phyloP scores from a whole-genome alignment of 495 filamentous ascomycete genomes.

The Xylona heveae region DNA sequence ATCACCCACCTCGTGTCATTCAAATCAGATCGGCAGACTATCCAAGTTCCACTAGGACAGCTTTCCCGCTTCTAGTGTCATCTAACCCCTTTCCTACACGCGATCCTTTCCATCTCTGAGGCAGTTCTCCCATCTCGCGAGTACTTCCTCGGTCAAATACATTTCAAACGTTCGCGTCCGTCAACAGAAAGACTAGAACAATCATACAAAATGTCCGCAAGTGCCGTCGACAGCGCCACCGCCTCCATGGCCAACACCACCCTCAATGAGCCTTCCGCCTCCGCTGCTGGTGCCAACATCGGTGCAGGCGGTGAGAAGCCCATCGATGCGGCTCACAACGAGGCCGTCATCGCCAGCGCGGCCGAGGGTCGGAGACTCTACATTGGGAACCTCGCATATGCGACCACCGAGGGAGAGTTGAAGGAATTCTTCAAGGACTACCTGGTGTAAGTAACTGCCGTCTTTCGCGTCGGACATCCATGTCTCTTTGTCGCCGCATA shows the following conservation, averaged over 20 bases:
- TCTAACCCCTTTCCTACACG: too few relatives aligned
- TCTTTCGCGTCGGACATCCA: background rate
- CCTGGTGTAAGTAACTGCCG: slow-evolving; percentile 65
- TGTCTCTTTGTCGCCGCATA: too few relatives aligned
- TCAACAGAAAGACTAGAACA: too few relatives aligned
- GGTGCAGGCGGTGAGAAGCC: slow-evolving; percentile 18
- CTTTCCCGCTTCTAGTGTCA: too few relatives aligned
- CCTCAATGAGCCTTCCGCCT: slow-evolving; percentile 26
- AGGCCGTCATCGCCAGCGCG: slow-evolving; percentile 86
- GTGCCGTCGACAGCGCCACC: slow-evolving; percentile 57
- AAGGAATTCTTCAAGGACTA: slow-evolving; percentile 97
- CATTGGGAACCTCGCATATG: slow-evolving; percentile 99
- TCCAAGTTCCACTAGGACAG: too few relatives aligned
- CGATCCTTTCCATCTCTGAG: too few relatives aligned
- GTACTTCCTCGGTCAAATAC: too few relatives aligned
- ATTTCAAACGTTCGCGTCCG: too few relatives aligned
- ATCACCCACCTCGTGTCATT: too few relatives aligned
- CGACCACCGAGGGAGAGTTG: slow-evolving; percentile 98
- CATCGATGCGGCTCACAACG: slow-evolving; percentile 40
- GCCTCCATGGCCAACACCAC: slow-evolving; percentile 61
- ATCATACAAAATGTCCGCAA: too few relatives aligned
- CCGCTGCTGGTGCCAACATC: slow-evolving; percentile 12
- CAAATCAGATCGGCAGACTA: too few relatives aligned
- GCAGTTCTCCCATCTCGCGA: too few relatives aligned
- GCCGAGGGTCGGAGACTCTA: slow-evolving; percentile 97